Evolutionary conservation across 768 basidiomycete species (phyloP).

Genomic region (Clavulina sp.): DNA sequence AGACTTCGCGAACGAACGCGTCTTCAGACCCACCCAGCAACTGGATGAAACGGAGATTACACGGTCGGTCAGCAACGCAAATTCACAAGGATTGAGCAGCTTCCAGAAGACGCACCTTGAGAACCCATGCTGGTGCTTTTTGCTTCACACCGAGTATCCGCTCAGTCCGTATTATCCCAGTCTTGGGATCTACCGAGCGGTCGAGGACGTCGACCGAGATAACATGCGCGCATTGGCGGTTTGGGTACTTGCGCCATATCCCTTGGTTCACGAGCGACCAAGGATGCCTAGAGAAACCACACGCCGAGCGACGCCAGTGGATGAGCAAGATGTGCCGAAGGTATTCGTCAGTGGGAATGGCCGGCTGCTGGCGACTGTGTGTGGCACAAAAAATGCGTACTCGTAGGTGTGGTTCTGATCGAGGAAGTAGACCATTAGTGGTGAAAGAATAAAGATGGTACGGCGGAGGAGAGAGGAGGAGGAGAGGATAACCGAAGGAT

Average conservation of each 20-base stretch:
- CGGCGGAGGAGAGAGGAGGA: neutral
- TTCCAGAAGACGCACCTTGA: slow-evolving; percentile 65
- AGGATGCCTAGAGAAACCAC: slow-evolving; percentile 45
- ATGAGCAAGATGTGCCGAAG: slow-evolving; percentile 9
- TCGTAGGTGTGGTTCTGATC: slow-evolving; percentile 71
- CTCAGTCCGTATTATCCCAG: slow-evolving; percentile 84
- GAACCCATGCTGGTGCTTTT: slow-evolving; percentile 79
- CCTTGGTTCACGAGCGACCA: slow-evolving; percentile 85
- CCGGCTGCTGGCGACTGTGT: slow-evolving; percentile 1
- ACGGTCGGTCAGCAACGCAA: neutral
- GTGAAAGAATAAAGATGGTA: neutral
- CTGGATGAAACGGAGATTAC: slow-evolving; percentile 24
- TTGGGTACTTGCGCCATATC: slow-evolving; percentile 94
- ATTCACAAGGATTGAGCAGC: neutral
- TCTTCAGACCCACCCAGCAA: slow-evolving; percentile 86
- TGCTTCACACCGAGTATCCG: slow-evolving; percentile 83
- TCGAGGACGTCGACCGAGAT: slow-evolving; percentile 75
- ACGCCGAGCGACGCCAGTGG: slow-evolving; percentile 1
- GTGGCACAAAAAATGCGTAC: too few species aligned
- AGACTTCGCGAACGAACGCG: slow-evolving; percentile 87
- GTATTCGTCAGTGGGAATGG: slow-evolving; percentile 7
- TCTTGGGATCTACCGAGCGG: slow-evolving; percentile 62
- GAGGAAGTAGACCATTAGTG: slow-evolving; percentile 51
- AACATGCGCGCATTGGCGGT: slow-evolving; percentile 79
- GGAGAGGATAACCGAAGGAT: neutral